Evolutionary conservation across 306 rosid genomes (phyloP).

Genomic region (Gastrolobium bilobum): DNA sequence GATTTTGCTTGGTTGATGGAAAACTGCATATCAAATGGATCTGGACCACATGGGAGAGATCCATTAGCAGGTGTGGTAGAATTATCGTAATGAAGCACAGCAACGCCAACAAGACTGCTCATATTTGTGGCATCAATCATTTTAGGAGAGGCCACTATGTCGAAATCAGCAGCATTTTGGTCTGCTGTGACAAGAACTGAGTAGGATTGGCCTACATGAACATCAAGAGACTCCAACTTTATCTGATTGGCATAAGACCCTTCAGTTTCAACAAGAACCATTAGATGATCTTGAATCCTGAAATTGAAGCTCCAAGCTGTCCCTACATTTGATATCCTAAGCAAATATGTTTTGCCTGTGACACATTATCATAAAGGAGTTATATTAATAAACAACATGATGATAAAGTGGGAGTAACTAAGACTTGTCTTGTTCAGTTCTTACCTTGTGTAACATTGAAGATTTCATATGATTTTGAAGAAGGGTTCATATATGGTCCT

Average conservation of each 20-base stretch:
- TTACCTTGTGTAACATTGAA: conserved; percentile 78
- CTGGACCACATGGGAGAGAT: conserved; percentile 70
- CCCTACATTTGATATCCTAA: conserved; percentile 92
- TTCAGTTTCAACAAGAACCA: conserved; percentile 86
- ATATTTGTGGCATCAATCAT: conserved; percentile 41
- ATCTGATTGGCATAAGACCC: conserved; percentile 81
- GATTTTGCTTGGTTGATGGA: conserved; percentile 78
- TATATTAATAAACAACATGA: conserved; percentile 3
- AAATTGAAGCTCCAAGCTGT: conserved; percentile 76
- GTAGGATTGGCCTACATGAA: conserved; percentile 92
- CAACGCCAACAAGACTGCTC: conserved; percentile 57
- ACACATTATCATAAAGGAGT: conserved; percentile 37
- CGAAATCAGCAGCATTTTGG: conserved; percentile 73
- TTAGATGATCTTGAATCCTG: conserved; percentile 76
- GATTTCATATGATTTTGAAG: conserved; percentile 59
- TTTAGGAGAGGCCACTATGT: conserved; percentile 81
- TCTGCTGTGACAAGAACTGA: conserved; percentile 81
- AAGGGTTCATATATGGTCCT: conserved; percentile 55
- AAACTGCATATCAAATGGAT: conserved; percentile 69
- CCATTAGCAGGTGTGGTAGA: conserved; percentile 60
- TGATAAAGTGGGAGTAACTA: not conserved
- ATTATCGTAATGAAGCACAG: conserved; percentile 71
- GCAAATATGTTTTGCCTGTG: conserved; percentile 79
- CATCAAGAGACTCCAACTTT: conserved; percentile 75
- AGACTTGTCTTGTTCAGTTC: conserved; percentile 20